Percentiles rank a stretch among this genome's conserved stretches.
Evolutionary conservation across 2,329 filamentous ascomycete species (phyloP).

Genomic region (Aspergillus luchuensis): DNA sequence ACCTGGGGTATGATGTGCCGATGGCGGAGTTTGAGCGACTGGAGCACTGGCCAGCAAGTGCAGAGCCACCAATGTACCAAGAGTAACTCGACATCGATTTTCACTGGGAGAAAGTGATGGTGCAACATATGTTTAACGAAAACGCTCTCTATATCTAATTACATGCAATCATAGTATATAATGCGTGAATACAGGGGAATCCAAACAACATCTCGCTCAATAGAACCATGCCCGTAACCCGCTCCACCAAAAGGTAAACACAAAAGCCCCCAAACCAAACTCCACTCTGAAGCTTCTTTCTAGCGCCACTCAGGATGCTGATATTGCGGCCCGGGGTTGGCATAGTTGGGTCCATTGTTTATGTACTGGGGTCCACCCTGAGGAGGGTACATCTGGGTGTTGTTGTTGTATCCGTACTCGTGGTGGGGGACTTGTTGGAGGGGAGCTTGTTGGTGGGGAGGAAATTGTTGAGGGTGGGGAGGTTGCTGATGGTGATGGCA

Average conservation of each 20-base stretch:
- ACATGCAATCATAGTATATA: too few relatives aligned
- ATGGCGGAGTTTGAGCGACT: constrained; percentile 9
- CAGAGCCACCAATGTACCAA: neutral
- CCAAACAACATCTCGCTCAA: neutral
- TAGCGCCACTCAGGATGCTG: neutral
- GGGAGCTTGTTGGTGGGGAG: neutral
- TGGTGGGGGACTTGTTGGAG: neutral
- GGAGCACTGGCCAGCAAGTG: neutral
- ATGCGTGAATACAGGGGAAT: neutral
- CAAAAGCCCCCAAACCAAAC: neutral
- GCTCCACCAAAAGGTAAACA: neutral
- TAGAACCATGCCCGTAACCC: neutral
- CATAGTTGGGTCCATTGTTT: neutral
- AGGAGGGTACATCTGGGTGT: too few relatives aligned
- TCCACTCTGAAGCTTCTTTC: neutral
- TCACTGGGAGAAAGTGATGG: too few relatives aligned
- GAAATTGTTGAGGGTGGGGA: neutral
- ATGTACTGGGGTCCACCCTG: neutral
- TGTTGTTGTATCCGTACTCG: too few relatives aligned
- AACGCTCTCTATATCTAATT: too few relatives aligned
- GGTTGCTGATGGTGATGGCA: neutral
- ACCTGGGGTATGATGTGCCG: constrained; percentile 8
- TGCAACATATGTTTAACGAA: neutral
- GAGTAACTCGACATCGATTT: neutral
- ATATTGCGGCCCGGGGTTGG: neutral